These are phyloP conservation scores for Colletotrichum gigasporum DNA, from an alignment of 2,329 filamentous ascomycete genomes.

Conservation along the genomic window DNA sequence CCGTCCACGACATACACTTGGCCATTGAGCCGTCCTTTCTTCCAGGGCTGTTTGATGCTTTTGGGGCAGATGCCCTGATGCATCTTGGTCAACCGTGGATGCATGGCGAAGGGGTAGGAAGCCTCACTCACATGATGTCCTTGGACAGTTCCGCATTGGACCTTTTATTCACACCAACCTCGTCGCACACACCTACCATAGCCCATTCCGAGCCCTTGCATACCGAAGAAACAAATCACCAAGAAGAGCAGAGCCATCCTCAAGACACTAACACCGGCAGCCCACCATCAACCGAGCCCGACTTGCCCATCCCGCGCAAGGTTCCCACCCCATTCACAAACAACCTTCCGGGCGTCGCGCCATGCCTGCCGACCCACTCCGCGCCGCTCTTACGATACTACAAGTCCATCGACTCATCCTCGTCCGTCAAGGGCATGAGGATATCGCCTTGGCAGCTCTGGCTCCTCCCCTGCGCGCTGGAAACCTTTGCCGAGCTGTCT, in stretches of 20 bases:
- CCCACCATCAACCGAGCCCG: not conserved
- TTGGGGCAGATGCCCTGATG: not conserved
- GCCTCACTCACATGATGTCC: not conserved
- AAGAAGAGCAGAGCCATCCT: not conserved
- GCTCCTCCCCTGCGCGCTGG: conserved; percentile 51
- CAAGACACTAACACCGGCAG: not conserved
- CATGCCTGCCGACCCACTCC: conserved; percentile 33
- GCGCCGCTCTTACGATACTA: conserved; percentile 41
- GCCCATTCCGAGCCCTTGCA: not conserved
- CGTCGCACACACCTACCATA: not conserved
- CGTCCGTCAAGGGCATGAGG: conserved; percentile 40
- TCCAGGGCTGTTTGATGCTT: not conserved
- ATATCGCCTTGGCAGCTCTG: conserved; percentile 56
- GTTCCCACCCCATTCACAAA: not conserved
- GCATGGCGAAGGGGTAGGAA: not conserved
- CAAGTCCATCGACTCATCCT: conserved; percentile 41
- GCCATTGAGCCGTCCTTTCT: conserved; percentile 1
- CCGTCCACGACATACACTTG: not conserved
- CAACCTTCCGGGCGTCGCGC: not conserved
- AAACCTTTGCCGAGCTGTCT: conserved; percentile 51
- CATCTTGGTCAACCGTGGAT: conserved; percentile 4
- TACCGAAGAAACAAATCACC: not conserved
- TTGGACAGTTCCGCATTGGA: conserved; percentile 4
- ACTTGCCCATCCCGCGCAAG: not conserved
- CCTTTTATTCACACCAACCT: not conserved